Evolutionary conservation across 2,329 filamentous ascomycete species (phyloP).

Genomic region (Akanthomyces muscarius): DNA sequence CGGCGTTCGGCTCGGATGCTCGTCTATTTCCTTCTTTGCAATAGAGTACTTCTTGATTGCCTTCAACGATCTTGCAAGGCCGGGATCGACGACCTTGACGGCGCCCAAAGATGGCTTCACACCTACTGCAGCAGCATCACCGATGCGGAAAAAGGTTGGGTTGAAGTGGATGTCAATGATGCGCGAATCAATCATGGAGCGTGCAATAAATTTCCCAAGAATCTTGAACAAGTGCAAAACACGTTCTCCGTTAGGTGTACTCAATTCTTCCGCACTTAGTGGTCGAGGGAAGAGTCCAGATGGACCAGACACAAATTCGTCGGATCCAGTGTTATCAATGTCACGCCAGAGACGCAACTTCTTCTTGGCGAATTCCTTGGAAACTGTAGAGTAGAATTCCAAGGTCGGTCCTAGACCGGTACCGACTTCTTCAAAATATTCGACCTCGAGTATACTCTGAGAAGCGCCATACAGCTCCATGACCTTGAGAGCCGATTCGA

Average conservation of each 20-base stretch:
- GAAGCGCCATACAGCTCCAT: constrained; percentile 99
- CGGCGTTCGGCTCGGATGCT: constrained; percentile 60
- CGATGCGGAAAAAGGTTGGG: constrained; percentile 94
- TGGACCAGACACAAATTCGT: constrained; percentile 80
- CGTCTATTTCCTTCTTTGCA: constrained; percentile 77
- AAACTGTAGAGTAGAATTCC: constrained; percentile 97
- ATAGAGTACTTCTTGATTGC: constrained; percentile 81
- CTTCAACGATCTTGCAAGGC: constrained; percentile 79
- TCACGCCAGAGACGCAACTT: constrained; percentile 97
- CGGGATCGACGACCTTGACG: constrained; percentile 82
- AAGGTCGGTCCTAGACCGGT: constrained; percentile 93
- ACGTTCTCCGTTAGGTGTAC: constrained; percentile 76
- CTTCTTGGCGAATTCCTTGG: constrained; percentile 95
- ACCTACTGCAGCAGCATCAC: constrained; percentile 57
- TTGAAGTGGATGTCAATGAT: constrained; percentile 99
- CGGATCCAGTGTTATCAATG: constrained; percentile 66
- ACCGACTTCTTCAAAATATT: constrained; percentile 98
- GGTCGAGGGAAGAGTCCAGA: constrained; percentile 89
- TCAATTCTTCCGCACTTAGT: constrained; percentile 72
- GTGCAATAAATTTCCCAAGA: constrained; percentile 93
- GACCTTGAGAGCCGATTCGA: constrained; percentile 95
- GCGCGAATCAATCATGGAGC: constrained; percentile 95
- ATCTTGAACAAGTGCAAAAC: constrained; percentile 86
- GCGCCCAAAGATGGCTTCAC: constrained; percentile 83
- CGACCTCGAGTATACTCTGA: constrained; percentile 91